Evolutionary conservation across 176 grass and related monocot species (phyloP).

Genomic region (Guadua angustifolia): DNA sequence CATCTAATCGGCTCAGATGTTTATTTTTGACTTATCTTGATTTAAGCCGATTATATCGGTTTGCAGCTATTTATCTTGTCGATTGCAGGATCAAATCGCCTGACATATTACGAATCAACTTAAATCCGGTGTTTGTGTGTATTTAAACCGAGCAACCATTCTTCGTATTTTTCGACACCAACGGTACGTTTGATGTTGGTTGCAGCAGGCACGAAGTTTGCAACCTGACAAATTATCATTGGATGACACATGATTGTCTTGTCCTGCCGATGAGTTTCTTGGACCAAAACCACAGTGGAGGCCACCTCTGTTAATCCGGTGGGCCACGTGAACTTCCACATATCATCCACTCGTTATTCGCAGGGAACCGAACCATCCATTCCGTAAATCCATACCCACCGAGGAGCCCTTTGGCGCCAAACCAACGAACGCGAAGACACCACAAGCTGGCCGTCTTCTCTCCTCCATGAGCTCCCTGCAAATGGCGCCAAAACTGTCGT

Average conservation of each 20-base stretch:
- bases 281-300: not conserved
- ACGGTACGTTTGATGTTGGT: not conserved
- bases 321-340: slow-evolving; percentile 28
- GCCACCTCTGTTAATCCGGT: not conserved
- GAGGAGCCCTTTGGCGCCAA: slow-evolving; percentile 49
- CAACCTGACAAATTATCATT: not conserved
- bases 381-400: not conserved
- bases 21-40: too few species aligned
- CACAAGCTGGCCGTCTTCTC: slow-evolving; percentile 31
- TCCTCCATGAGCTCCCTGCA: slow-evolving; percentile 48
- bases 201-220: not conserved
- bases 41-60: too few species aligned
- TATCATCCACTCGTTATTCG: not conserved
- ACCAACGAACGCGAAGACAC: slow-evolving; percentile 35
- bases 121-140: too few species aligned
- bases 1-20: too few species aligned
- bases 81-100: too few species aligned
- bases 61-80: too few species aligned
- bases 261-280: not conserved
- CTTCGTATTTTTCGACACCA: too few species aligned
- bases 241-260: slow-evolving; percentile 11
- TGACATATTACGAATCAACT: too few species aligned
- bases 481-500: slow-evolving; percentile 65
- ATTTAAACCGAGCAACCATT: too few species aligned
- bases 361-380: not conserved